phyloP scores from a whole-genome alignment of 23 red algal species.

The Gracilaria gracilis region DNA sequence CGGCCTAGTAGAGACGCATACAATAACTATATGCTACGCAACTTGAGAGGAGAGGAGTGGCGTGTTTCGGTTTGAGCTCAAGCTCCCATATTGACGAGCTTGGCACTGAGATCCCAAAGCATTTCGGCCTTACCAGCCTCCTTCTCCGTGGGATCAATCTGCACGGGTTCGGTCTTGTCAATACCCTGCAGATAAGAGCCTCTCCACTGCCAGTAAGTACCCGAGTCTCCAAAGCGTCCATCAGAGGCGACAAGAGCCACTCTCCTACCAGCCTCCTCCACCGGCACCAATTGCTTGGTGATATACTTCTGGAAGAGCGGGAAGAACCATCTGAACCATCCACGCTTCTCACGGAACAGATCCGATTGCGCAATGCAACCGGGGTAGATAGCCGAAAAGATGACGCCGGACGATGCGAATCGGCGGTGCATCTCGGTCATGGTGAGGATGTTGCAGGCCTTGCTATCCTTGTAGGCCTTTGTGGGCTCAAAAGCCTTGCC shows the following conservation, averaged over 20 bases:
- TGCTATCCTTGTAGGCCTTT: constrained; percentile 95
- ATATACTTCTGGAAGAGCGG: constrained; percentile 91
- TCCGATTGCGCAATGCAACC: constrained; percentile 85
- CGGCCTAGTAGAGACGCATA: too few species aligned
- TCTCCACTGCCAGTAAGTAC: constrained; percentile 89
- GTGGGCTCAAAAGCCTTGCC: constrained; percentile 88
- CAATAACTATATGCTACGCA: too few species aligned
- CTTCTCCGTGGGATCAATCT: constrained; percentile 65
- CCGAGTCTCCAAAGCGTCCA: constrained; percentile 74
- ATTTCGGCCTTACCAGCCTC: constrained; percentile 81
- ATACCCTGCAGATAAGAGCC: constrained; percentile 77
- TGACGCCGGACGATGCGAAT: constrained; percentile 63
- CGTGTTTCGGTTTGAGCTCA: not conserved
- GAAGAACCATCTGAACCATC: constrained; percentile 93
- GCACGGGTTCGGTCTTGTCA: constrained; percentile 65
- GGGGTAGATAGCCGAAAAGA: constrained; percentile 81
- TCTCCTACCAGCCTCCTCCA: constrained; percentile 84
- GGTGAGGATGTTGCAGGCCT: constrained; percentile 88
- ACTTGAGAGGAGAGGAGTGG: not conserved
- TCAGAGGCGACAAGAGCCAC: constrained; percentile 77
- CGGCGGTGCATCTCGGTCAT: constrained; percentile 82
- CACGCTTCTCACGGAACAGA: constrained; percentile 94
- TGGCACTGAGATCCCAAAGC: constrained; percentile 85
- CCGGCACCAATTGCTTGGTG: constrained; percentile 85
- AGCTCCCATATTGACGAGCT: constrained; percentile 49